These are phyloP conservation scores for Botrytis deweyae DNA, from an alignment of 2,329 filamentous ascomycete species.

Conservation along the genomic window DNA sequence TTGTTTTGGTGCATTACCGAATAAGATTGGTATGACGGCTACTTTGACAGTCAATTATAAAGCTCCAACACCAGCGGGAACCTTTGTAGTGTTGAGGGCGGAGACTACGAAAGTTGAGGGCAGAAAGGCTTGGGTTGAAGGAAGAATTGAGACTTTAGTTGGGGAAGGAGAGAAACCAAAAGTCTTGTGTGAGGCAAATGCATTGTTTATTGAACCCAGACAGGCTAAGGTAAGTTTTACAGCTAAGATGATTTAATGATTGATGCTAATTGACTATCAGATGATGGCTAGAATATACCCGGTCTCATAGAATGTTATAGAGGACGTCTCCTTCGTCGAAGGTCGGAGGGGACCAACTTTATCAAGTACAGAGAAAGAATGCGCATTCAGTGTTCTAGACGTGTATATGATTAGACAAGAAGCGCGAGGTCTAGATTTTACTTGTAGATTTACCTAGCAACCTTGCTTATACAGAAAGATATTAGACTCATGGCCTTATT, in stretches of 20 bases:
- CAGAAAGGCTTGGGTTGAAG: conserved; percentile 91
- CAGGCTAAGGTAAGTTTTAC: conserved; percentile 57
- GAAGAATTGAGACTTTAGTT: conserved; percentile 76
- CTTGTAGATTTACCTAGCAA: neutral
- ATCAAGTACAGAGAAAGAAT: neutral
- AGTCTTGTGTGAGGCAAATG: conserved; percentile 78
- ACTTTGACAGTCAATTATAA: conserved; percentile 82
- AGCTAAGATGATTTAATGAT: neutral
- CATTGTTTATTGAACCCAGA: conserved; percentile 85
- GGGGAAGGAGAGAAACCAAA: conserved; percentile 60
- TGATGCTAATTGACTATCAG: conserved; percentile 21
- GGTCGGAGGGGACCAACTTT: neutral
- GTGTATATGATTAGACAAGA: neutral
- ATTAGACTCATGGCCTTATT: neutral
- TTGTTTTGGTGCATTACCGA: conserved; percentile 84
- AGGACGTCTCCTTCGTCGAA: neutral
- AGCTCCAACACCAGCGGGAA: conserved; percentile 71
- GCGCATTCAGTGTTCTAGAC: neutral
- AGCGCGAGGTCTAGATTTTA: neutral
- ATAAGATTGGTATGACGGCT: conserved; percentile 83
- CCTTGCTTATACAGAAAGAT: neutral
- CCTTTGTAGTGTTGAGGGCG: conserved; percentile 75
- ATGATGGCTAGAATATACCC: conserved; percentile 30
- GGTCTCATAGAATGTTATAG: neutral
- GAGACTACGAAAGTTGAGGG: conserved; percentile 84